Evolutionary conservation across 495 filamentous ascomycete genomes (phyloP), one percentile per base, ranked within the genome.

Genomic region (Bacidia rubella): DNA sequence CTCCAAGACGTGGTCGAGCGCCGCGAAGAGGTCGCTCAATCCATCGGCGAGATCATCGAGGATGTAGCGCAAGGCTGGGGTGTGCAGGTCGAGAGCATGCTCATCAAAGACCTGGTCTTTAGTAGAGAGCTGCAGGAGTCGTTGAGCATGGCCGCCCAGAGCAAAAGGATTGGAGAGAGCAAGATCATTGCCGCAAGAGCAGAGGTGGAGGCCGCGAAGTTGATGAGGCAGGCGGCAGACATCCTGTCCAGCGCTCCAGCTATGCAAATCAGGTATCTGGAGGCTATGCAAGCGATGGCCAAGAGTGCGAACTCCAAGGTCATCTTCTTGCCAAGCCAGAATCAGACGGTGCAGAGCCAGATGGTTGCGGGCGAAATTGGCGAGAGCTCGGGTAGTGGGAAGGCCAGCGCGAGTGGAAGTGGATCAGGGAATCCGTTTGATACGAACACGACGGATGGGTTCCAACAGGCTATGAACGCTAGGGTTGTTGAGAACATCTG

Each of bases 81-180:
- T 68, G 89, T 94, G 20, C 78, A 86, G 63, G 92, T 99, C 53
- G 93, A 97, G 75, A 86, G 81, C 61, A 99, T 99, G 93, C 79
- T 99, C 53, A 87, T 99, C 77, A 99, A 99, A 70, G 92, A 99
- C 68, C 94, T 99, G 65, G 87, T 96, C 65, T 99, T 99, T 81
- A 85, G 79, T 74, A 78, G 83, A 62, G 92, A 97, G 54, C 79
- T 99, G 26, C 92, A 99, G 67, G 92, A 96, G 54, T 92, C 86
- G n/a, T 78, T 99, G 52, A 92, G 86, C 64, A 99, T 99, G 92
- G 92, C 92, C n/a, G 92, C 92, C n/a, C 89, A 98, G 75, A 83
- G 79, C 71, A 97, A 97, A 82, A 82, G 92, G 49, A 95, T 96
- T 57, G 92, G 93, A 68, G 92, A 98, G 71, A 86, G 82, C 70